Evolutionary conservation across 23 red algal genomes (phyloP).

Genomic region (Agarophyton chilense): DNA sequence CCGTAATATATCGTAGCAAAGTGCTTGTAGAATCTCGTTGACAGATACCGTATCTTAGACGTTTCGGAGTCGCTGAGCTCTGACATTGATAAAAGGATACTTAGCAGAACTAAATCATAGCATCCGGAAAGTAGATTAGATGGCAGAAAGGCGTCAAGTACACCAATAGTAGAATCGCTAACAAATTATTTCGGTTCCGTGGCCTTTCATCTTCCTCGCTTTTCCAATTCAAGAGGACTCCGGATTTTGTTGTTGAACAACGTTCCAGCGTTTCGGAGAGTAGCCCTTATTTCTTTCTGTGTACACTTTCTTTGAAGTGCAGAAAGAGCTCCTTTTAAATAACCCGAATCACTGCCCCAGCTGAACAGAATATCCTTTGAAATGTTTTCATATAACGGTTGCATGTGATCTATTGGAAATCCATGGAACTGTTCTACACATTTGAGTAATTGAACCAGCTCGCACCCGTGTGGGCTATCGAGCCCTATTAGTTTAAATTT

Average conservation of each 20-base stretch:
- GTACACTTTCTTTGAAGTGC: too few species aligned
- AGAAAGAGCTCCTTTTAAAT: too few species aligned
- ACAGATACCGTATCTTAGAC: background rate
- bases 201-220: background rate
- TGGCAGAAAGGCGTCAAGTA: background rate
- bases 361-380: too few species aligned
- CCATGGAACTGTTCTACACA: too few species aligned
- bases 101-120: background rate
- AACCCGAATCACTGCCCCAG: too few species aligned
- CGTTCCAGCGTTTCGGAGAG: background rate
- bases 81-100: background rate
- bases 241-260: background rate
- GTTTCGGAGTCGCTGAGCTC: background rate
- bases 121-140: background rate
- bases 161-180: background rate
- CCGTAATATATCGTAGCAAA: background rate
- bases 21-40: background rate
- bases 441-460: too few species aligned
- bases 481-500: too few species aligned
- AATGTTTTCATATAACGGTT: too few species aligned
- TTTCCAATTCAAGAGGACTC: background rate
- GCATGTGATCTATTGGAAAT: too few species aligned
- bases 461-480: too few species aligned
- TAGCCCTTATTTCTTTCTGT: too few species aligned
- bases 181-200: conserved; percentile 27